These are phyloP conservation scores for Ziziphus jujuba DNA, from an alignment of 306 rosid genomes.

Conservation along the genomic window DNA sequence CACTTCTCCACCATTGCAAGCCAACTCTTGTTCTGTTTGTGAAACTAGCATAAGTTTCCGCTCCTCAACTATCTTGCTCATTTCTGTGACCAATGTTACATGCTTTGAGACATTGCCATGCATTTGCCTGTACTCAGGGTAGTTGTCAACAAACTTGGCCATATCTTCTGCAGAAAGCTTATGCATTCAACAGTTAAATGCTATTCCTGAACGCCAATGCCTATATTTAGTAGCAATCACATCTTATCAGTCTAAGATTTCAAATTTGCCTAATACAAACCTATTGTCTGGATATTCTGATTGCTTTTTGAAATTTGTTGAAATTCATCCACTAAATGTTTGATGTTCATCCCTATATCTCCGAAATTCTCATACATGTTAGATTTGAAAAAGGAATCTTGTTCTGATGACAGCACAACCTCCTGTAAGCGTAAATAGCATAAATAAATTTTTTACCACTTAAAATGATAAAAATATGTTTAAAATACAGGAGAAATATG, in stretches of 20 bases:
- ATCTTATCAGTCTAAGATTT: not conserved
- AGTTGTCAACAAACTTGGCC: slow-evolving; percentile 95
- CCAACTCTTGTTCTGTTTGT: slow-evolving; percentile 91
- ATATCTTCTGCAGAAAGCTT: slow-evolving; percentile 73
- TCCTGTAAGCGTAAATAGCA: slow-evolving; percentile 51
- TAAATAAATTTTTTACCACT: slow-evolving; percentile 22
- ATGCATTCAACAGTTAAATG: slow-evolving; percentile 19
- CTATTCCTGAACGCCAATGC: not conserved
- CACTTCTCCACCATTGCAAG: slow-evolving; percentile 95
- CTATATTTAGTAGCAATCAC: not conserved
- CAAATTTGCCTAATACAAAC: slow-evolving; percentile 44
- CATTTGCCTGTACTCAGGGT: slow-evolving; percentile 94
- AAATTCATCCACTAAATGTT: slow-evolving; percentile 90
- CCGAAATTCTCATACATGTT: slow-evolving; percentile 97
- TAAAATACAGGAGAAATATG: slow-evolving; percentile 17
- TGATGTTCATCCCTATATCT: slow-evolving; percentile 96
- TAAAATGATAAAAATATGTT: slow-evolving; percentile 18
- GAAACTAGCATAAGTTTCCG: slow-evolving; percentile 90
- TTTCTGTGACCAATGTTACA: slow-evolving; percentile 90
- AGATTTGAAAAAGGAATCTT: slow-evolving; percentile 82
- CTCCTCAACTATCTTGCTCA: slow-evolving; percentile 80
- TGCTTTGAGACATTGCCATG: slow-evolving; percentile 97
- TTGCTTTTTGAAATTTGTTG: slow-evolving; percentile 83
- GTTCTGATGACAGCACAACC: slow-evolving; percentile 93
- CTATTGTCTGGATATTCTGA: slow-evolving; percentile 94